A percentile compares a stretch with the other conserved stretches of the same genome.
Conservation (phyloP, 2,329 filamentous ascomycete genomes). For the Zalaria sp. region DNA sequence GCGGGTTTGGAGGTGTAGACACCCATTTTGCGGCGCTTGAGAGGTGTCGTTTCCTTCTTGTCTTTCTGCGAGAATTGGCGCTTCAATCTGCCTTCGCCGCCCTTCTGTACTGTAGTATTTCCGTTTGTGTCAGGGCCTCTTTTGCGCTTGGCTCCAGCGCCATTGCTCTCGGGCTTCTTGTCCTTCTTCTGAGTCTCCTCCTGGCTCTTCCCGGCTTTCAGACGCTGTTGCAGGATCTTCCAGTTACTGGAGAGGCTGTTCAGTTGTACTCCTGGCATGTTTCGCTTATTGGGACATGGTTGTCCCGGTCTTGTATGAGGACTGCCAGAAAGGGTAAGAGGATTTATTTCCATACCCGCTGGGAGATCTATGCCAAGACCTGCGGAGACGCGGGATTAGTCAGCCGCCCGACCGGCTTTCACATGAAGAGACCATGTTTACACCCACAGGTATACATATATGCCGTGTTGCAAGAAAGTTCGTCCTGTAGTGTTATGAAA, state of each 20-base stretch:
- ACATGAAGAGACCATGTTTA: no score
- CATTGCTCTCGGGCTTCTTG: constrained; percentile 4
- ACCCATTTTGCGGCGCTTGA: constrained; percentile 38
- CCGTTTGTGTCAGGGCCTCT: constrained; percentile 10
- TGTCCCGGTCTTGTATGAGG: neutral
- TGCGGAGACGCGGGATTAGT: neutral
- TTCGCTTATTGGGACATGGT: constrained; percentile 7
- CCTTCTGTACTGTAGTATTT: constrained; percentile 5
- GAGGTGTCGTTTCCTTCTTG: constrained; percentile 3
- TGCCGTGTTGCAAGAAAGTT: no score
- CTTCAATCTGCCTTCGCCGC: constrained; percentile 9
- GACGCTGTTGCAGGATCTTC: constrained; percentile 59
- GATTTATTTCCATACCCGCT: neutral
- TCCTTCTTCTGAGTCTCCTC: constrained; percentile 11
- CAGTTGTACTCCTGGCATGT: constrained; percentile 23
- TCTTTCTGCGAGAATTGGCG: constrained; percentile 4
- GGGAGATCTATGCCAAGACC: neutral
- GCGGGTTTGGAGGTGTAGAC: constrained; percentile 14
- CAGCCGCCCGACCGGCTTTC: neutral
- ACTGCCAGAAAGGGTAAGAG: neutral
- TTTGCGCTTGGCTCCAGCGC: constrained; percentile 20
- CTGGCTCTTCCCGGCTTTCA: constrained; percentile 22
- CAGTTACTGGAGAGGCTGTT: constrained; percentile 46
- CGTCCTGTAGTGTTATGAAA: no score
- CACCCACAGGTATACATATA: no score